Conservation (phyloP, 2,329 filamentous ascomycete genomes). For the Aplosporella prunicola region DNA sequence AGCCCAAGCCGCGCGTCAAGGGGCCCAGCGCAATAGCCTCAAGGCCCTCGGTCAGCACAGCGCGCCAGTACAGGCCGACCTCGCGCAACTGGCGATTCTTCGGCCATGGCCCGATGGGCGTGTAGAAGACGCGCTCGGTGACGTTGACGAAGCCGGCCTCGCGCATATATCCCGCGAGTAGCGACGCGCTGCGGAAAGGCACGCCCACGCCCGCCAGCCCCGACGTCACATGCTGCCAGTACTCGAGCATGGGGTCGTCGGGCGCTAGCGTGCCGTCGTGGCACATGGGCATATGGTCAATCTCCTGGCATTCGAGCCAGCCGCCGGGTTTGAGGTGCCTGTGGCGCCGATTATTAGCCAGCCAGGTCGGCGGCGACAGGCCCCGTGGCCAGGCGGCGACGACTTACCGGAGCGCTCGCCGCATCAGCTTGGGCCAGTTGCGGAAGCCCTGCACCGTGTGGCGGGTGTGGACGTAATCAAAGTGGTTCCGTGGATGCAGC, state of each 20-base stretch:
- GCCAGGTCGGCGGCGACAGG: background rate
- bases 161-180: slow-evolving; percentile 37
- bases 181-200: slow-evolving; percentile 19
- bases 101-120: slow-evolving; percentile 49
- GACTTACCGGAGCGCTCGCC: slow-evolving; percentile 31
- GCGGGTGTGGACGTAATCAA: slow-evolving; percentile 53
- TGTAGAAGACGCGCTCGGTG: slow-evolving; percentile 40
- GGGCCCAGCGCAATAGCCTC: slow-evolving; percentile 16
- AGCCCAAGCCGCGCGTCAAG: slow-evolving; percentile 15
- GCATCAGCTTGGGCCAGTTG: slow-evolving; percentile 42
- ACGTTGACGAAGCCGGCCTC: slow-evolving; percentile 46
- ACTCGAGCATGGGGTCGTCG: slow-evolving; percentile 37
- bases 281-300: slow-evolving; percentile 41
- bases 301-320: slow-evolving; percentile 49
- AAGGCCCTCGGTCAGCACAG: slow-evolving; percentile 15
- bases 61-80: slow-evolving; percentile 15
- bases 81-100: slow-evolving; percentile 21
- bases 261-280: slow-evolving; percentile 32
- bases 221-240: slow-evolving; percentile 39
- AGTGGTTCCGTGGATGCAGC: slow-evolving; percentile 45
- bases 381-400: background rate
- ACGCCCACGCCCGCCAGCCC: slow-evolving; percentile 39
- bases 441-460: slow-evolving; percentile 42
- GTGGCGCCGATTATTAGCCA: background rate
- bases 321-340: slow-evolving; percentile 46